Evolutionary conservation across 1,284 basidiomycete genomes (phyloP).

Genomic region (Leccinum pachyderme): DNA sequence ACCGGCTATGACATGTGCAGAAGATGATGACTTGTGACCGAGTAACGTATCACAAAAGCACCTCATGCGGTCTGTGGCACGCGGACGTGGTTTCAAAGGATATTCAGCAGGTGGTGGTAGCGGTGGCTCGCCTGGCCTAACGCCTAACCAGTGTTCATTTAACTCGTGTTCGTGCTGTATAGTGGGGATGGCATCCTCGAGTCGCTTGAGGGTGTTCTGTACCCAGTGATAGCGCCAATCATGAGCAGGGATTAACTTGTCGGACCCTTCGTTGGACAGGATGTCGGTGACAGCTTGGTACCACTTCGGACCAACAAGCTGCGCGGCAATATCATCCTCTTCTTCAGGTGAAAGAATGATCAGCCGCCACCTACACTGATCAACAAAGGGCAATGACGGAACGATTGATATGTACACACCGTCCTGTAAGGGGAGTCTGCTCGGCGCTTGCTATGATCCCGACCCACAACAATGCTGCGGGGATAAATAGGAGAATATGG

Average conservation of each 20-base stretch:
- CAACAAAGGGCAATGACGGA: neutral
- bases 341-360: conserved; percentile 89
- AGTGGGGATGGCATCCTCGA: conserved; percentile 71
- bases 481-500: conserved; percentile 63
- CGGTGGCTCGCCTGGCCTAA: conserved; percentile 47
- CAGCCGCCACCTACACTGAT: conserved; percentile 64
- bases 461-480: conserved; percentile 66
- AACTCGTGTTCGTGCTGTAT: conserved; percentile 56
- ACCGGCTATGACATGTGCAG: conserved; percentile 64
- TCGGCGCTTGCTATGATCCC: conserved; percentile 79
- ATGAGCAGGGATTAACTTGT: conserved; percentile 56
- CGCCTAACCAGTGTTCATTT: conserved; percentile 55
- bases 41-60: conserved; percentile 50
- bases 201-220: conserved; percentile 64
- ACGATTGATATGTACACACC: conserved; percentile 45
- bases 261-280: conserved; percentile 65
- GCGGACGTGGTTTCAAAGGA: conserved; percentile 65
- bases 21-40: conserved; percentile 38
- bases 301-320: conserved; percentile 82
- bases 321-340: conserved; percentile 78
- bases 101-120: conserved; percentile 73
- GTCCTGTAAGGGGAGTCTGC: conserved; percentile 79
- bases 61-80: conserved; percentile 63
- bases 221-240: conserved; percentile 91
- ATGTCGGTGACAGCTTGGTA: conserved; percentile 79